Evolutionary conservation across 1,284 basidiomycete genomes (phyloP), one percentile per base, ranked within the genome.

Genomic region (Naganishia sp.): DNA sequence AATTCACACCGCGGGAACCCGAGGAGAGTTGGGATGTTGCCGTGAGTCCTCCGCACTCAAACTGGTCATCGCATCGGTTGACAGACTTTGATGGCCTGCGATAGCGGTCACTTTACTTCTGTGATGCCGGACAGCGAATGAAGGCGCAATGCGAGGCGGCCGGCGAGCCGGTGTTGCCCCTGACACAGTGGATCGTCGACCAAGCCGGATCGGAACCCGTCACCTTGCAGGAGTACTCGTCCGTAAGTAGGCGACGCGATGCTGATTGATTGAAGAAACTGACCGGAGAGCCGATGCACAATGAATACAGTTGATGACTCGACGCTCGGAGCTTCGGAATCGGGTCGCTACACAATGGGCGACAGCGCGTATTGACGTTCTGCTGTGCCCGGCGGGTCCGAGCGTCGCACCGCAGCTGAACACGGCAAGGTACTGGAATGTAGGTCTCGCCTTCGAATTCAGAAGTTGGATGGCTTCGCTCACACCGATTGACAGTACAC

Each of bases 401-500:
- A 72, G 74, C n/a, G 75, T 77, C 1, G 77, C 78, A 0, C 74
- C 74, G 1, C 68, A 66, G 31, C 68, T 75, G 45, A 73, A 73
- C n/a, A 77, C 76, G 3, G 67, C 73, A 39, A 73, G 70, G 64
- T 76, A 78, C 67, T 77, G 77, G 73, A 60, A 65, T 31, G 57
- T 54, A 28, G 15, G 52, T 42, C 42, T 9, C 31, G 1, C n/a
- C 18, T 36, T 45, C 13, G 2, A 3, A 21, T 33, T 23, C 16
- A 13, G 45, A 18, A n/a, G 18, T 4, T 33, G 28, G 28, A 1
- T 25, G 33, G n/a, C 11, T 53, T 53, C 6, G 16, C 25, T 23
- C 10, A 42, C 45, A 44, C 36, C 36, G 6, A 39, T n/a, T 54
- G 68, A 65, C 25, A 33, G n/a, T 90, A 88, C 72, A 89, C 89